Conservation (phyloP, 176 grass and related monocot genomes). For the Oryza longistaminata region DNA sequence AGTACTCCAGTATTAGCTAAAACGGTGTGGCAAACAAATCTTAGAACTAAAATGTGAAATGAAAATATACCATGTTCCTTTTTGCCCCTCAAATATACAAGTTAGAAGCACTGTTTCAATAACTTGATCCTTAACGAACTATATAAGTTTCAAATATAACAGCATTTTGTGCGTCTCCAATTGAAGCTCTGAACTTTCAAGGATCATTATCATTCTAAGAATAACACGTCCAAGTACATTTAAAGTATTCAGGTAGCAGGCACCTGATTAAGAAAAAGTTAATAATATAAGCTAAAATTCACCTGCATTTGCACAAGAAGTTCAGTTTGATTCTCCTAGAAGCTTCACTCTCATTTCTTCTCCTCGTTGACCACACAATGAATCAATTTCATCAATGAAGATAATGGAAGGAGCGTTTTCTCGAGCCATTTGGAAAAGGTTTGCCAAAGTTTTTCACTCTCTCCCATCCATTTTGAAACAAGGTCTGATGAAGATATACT, state of each 20-base stretch:
- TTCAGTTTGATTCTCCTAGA: slow-evolving; percentile 98
- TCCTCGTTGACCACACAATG: slow-evolving; percentile 87
- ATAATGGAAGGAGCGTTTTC: slow-evolving; percentile 98
- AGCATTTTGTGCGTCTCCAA: neutral
- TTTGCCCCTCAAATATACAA: neutral
- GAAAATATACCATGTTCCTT: neutral
- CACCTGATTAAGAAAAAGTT: slow-evolving; percentile 13
- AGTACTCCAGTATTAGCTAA: neutral
- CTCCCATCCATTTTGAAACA: slow-evolving; percentile 99
- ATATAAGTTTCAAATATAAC: neutral
- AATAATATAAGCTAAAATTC: slow-evolving; percentile 13
- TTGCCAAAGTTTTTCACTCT: slow-evolving; percentile 95
- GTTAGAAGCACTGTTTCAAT: neutral
- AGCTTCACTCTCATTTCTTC: slow-evolving; percentile 98
- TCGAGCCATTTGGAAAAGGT: slow-evolving; percentile 96
- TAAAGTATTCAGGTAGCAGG: neutral
- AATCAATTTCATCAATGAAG: slow-evolving; percentile 99
- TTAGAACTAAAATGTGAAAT: neutral
- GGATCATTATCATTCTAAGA: slow-evolving; percentile 6
- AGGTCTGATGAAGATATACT: slow-evolving; percentile 99
- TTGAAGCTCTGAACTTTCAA: neutral
- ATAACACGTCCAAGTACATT: neutral
- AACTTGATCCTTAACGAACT: neutral
- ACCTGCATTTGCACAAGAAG: slow-evolving; percentile 99
- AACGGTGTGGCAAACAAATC: neutral